Conservation (phyloP, 2,329 filamentous ascomycete genomes). For the Aspergillaceae sp. region DNA sequence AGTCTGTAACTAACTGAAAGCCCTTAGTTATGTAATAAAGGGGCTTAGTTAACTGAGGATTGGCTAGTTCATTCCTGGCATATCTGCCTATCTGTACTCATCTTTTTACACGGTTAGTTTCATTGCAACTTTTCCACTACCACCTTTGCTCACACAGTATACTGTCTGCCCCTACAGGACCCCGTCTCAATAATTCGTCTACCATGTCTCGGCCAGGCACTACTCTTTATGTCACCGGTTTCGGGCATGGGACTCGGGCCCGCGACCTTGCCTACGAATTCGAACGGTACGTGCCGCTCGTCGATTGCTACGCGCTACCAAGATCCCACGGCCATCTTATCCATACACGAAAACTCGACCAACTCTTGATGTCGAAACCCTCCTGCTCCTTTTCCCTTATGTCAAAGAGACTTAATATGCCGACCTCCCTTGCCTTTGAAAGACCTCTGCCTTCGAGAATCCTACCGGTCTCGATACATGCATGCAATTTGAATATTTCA, state of each 20-base stretch:
- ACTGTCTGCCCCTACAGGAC: not conserved
- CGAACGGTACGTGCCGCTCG: conserved; percentile 89
- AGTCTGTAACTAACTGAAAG: not conserved
- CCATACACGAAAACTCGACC: conserved; percentile 29
- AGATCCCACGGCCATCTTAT: conserved; percentile 26
- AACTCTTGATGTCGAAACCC: conserved; percentile 15
- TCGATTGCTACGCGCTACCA: conserved; percentile 34
- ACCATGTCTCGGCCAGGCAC: conserved; percentile 86
- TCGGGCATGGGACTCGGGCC: conserved; percentile 96
- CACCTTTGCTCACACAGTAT: not conserved
- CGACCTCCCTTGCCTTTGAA: not conserved
- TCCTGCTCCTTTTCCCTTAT: not conserved
- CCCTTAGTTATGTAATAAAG: not conserved
- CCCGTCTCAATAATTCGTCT: not conserved
- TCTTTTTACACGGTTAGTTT: not conserved
- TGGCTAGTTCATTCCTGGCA: not conserved
- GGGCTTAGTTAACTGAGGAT: not conserved
- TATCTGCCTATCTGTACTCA: conserved; percentile 1
- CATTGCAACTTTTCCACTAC: not conserved
- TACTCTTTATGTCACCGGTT: conserved; percentile 97
- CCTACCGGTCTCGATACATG: not conserved
- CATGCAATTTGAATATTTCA: not conserved
- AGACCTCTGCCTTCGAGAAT: not conserved
- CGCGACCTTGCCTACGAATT: conserved; percentile 99
- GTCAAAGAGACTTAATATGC: not conserved